These are phyloP conservation scores for Entrophospora sp. DNA, from an alignment of 192 early-diverging fungal genomes.

Conservation along the genomic window DNA sequence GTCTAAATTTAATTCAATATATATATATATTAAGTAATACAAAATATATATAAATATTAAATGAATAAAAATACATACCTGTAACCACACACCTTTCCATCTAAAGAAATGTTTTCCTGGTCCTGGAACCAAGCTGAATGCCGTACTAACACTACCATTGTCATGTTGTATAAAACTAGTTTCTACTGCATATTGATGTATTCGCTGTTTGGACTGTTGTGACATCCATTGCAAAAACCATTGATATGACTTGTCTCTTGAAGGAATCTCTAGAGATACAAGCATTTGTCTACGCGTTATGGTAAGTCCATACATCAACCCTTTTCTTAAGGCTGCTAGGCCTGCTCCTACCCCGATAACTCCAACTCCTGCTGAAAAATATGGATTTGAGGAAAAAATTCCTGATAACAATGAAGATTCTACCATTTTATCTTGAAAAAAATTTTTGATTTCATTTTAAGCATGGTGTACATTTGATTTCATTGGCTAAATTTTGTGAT, in stretches of 20 bases:
- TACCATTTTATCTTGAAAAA: too few relatives aligned
- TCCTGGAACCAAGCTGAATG: conserved; percentile 85
- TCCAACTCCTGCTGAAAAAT: conserved; percentile 92
- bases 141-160: conserved; percentile 78
- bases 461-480: too few relatives aligned
- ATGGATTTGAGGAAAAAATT: conserved; percentile 63
- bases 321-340: conserved; percentile 68
- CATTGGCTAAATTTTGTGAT: too few relatives aligned
- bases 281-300: conserved; percentile 70
- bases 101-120: conserved; percentile 84
- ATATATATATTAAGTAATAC: not conserved
- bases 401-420: too few relatives aligned
- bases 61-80: conserved; percentile 25
- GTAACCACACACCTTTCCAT: conserved; percentile 74
- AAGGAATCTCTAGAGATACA: conserved; percentile 88
- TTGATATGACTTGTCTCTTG: conserved; percentile 84
- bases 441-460: too few relatives aligned
- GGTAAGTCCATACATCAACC: conserved; percentile 55
- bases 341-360: conserved; percentile 82
- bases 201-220: conserved; percentile 37
- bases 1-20: too few relatives aligned
- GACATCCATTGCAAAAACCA: conserved; percentile 96
- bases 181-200: conserved; percentile 77
- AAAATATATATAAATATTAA: not conserved
- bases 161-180: conserved; percentile 82